Percentiles rank a stretch among this genome's conserved stretches.
These are phyloP conservation scores for Potentilla sterilis DNA, from an alignment of 306 rosid genomes.

Conservation along the genomic window DNA sequence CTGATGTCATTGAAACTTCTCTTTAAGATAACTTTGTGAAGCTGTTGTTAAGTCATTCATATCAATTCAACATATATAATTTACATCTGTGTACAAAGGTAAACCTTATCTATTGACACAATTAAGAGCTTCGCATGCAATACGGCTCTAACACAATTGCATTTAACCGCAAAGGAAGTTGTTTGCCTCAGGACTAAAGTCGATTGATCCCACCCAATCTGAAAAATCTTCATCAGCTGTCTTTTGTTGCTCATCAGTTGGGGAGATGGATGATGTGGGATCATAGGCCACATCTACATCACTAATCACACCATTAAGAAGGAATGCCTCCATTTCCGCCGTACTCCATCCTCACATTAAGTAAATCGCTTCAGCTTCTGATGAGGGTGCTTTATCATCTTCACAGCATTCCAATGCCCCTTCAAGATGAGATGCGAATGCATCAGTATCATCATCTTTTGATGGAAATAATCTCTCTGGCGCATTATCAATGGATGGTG, in stretches of 20 bases:
- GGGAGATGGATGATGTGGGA: not conserved
- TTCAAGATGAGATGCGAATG: not conserved
- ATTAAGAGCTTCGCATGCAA: too few species aligned
- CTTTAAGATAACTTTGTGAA: too few species aligned
- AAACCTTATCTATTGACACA: too few species aligned
- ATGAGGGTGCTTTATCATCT: not conserved
- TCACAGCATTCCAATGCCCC: not conserved
- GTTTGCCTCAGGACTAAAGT: not conserved
- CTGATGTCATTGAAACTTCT: too few species aligned
- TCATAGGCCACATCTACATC: not conserved
- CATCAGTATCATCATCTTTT: not conserved
- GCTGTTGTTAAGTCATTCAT: too few species aligned
- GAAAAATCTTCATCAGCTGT: not conserved
- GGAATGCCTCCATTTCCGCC: not conserved
- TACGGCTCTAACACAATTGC: too few species aligned
- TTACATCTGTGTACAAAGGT: too few species aligned
- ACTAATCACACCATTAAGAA: not conserved
- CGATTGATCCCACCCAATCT: not conserved
- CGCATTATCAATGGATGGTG: not conserved
- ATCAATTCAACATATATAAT: too few species aligned
- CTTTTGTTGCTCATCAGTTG: not conserved
- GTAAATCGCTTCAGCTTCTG: not conserved
- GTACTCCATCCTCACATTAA: not conserved
- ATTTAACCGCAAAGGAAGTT: not conserved
- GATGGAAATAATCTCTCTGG: not conserved